These are phyloP conservation scores for Trichophyton mentagrophytes DNA, from an alignment of 2,329 filamentous ascomycete genomes.

Conservation along the genomic window DNA sequence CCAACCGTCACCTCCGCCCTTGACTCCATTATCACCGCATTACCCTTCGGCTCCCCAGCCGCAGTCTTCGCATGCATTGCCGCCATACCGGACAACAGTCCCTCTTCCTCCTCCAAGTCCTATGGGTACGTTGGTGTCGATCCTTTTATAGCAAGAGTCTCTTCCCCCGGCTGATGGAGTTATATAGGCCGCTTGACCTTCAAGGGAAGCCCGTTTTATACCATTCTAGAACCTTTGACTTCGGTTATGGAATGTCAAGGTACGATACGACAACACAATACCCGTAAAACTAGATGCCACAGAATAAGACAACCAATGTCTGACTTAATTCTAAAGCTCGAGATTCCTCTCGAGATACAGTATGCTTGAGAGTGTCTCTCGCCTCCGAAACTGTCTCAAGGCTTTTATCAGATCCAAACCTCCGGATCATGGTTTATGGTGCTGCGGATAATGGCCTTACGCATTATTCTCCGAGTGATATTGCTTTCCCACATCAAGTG, in stretches of 20 bases:
- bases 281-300: neutral
- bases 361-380: constrained; percentile 47
- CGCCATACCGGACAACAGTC: neutral
- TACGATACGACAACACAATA: constrained; percentile 31
- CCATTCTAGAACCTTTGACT: constrained; percentile 52
- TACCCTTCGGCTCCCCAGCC: neutral
- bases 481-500: constrained; percentile 82
- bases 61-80: neutral
- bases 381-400: constrained; percentile 42
- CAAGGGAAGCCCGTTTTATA: constrained; percentile 78
- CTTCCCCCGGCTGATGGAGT: neutral
- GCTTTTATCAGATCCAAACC: constrained; percentile 47
- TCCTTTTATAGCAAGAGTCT: neutral
- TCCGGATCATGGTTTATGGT: constrained; percentile 74
- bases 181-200: constrained; percentile 39
- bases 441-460: constrained; percentile 49
- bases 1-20: neutral
- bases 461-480: constrained; percentile 49
- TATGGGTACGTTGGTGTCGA: neutral
- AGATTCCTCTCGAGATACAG: constrained; percentile 46
- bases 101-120: neutral
- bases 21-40: neutral
- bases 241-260: constrained; percentile 58
- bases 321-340: constrained; percentile 36
- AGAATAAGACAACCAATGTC: neutral